phyloP scores from a whole-genome alignment of 2,329 filamentous ascomycete genomes.

The Apiospora aurea region DNA sequence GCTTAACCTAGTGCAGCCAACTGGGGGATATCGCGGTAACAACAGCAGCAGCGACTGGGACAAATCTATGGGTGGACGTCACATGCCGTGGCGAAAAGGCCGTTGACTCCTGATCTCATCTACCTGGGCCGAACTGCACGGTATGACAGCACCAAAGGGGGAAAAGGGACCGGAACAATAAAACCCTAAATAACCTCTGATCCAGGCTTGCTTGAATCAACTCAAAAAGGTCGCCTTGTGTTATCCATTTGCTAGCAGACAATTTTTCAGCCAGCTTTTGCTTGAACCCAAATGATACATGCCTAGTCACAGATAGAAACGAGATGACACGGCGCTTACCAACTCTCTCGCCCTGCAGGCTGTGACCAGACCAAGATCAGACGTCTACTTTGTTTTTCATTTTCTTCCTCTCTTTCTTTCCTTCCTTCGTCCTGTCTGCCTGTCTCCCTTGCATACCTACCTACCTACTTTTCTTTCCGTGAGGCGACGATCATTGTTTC shows the following conservation, averaged over 20 bases:
- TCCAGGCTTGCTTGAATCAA: neutral
- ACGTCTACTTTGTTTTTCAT: neutral
- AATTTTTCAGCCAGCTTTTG: neutral
- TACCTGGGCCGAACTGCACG: neutral
- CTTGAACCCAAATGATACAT: neutral
- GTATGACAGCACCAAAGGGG: neutral
- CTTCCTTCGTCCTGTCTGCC: neutral
- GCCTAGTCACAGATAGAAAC: neutral
- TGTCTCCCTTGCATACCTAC: neutral
- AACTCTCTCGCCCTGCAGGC: neutral
- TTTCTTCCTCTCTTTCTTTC: neutral
- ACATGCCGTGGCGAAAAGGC: slow-evolving; percentile 13
- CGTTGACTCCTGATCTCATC: slow-evolving; percentile 13
- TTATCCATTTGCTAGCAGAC: neutral
- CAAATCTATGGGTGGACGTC: neutral
- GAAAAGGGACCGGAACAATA: too few species aligned
- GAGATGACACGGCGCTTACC: neutral
- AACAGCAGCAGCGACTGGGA: neutral
- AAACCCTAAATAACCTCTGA: neutral
- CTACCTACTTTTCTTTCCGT: neutral
- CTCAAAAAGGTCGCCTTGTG: neutral
- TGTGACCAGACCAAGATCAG: neutral
- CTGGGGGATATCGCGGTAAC: neutral
- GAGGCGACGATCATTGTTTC: neutral
- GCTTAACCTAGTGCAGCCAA: neutral